Percentiles rank a stretch among this genome's conserved stretches.
These are phyloP conservation scores for Chlamydomonas asymmetrica DNA, from an alignment of 139 green algal genomes.

Conservation along the genomic window DNA sequence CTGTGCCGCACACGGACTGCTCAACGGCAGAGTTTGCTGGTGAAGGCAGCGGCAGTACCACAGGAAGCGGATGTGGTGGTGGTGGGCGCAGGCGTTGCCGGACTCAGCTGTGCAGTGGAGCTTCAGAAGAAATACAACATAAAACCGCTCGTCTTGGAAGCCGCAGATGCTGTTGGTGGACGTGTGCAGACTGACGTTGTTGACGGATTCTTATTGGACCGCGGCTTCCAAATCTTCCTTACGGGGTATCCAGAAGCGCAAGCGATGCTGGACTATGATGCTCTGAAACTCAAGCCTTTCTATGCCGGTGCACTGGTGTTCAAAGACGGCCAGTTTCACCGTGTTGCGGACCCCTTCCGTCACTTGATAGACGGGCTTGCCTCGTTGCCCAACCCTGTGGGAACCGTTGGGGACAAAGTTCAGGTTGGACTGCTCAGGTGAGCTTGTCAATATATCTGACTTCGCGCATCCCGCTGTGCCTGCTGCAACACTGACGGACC, in stretches of 20 bases:
- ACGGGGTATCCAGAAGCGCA: conserved; percentile 68
- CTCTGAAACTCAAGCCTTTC: conserved; percentile 87
- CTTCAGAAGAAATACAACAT: conserved; percentile 2
- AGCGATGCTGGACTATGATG: conserved; percentile 79
- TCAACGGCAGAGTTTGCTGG: no score
- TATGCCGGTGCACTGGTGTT: conserved; percentile 90
- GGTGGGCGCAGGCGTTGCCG: conserved; percentile 53
- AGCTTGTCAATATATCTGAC: no score
- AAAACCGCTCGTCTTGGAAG: conserved; percentile 72
- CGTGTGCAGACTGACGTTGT: conserved; percentile 88
- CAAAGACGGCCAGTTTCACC: conserved; percentile 62
- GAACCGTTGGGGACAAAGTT: conserved; percentile 78
- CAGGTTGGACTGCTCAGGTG: conserved; percentile 83
- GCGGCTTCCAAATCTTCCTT: conserved; percentile 99
- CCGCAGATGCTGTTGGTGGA: conserved; percentile 87
- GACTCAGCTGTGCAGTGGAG: conserved; percentile 30
- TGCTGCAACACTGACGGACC: no score
- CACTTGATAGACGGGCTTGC: conserved; percentile 79
- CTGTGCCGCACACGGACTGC: no score
- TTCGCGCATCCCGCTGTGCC: no score
- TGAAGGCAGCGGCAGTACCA: conserved; percentile 6
- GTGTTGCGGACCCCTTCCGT: conserved; percentile 73
- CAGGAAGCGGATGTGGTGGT: conserved; percentile 47
- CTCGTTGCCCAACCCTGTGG: conserved; percentile 86
- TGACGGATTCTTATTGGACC: conserved; percentile 94